A percentile compares a stretch with the other conserved stretches of the same genome.
Conservation (phyloP, 352 stramenopile species). For the Phytophthora macrochlamydospora region DNA sequence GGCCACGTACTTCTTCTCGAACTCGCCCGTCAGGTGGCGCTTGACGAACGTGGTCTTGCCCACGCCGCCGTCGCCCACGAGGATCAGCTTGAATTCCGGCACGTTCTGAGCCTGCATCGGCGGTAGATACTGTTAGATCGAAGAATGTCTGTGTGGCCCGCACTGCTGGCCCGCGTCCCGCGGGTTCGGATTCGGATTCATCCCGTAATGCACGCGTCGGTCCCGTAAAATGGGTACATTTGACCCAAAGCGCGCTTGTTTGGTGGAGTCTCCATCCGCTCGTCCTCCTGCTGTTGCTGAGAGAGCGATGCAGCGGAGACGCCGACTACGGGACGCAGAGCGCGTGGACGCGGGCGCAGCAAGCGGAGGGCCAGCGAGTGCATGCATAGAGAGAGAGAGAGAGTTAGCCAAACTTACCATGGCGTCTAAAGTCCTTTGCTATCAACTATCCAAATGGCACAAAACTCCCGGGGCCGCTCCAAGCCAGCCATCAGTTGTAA, state of each 20-base stretch:
- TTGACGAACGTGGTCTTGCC: conserved; percentile 99
- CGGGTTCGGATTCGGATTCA: neutral
- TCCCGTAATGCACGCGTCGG: neutral
- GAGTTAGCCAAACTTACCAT: conserved; percentile 22
- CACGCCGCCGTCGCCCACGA: conserved; percentile 99
- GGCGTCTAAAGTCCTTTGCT: conserved; percentile 27
- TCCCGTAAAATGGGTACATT: too few relatives aligned
- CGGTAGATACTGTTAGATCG: too few relatives aligned
- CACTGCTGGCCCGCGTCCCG: too few relatives aligned
- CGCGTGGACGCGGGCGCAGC: too few relatives aligned
- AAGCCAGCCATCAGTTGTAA: conserved; percentile 33
- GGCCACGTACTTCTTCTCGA: conserved; percentile 99
- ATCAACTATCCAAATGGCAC: conserved; percentile 54
- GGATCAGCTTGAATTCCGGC: conserved; percentile 99
- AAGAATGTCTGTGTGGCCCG: too few relatives aligned
- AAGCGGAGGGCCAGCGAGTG: too few relatives aligned
- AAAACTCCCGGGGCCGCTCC: conserved; percentile 42
- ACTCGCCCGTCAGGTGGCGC: conserved; percentile 99
- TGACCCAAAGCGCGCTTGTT: too few relatives aligned
- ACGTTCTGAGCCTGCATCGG: conserved; percentile 72
- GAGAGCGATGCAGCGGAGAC: too few relatives aligned
- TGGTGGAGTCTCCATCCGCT: too few relatives aligned
- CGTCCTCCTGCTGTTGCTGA: too few relatives aligned
- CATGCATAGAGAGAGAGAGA: too few relatives aligned
- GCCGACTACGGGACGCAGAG: too few relatives aligned